These are phyloP conservation scores for Dianthus caryophyllus DNA, from an alignment of 148 eudicot genomes.

Conservation along the genomic window DNA sequence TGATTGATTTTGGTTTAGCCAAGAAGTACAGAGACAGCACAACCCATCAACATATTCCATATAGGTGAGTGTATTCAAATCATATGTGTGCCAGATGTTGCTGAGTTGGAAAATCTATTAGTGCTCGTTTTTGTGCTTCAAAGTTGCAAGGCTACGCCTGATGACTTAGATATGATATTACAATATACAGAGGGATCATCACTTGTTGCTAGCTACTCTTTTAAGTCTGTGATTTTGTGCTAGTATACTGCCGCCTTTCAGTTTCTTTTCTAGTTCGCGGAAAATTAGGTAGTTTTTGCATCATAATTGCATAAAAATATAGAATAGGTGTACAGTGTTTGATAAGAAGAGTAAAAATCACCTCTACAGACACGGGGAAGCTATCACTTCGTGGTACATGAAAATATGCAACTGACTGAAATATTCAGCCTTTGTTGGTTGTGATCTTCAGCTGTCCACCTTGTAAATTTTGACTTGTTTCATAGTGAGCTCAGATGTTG, in stretches of 20 bases:
- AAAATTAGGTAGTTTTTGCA: not conserved
- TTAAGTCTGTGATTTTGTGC: not conserved
- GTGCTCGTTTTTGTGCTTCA: not conserved
- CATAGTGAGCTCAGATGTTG: not conserved
- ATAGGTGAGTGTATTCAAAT: conserved; percentile 44
- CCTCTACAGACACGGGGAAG: not conserved
- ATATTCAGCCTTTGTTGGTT: not conserved
- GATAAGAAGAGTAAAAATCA: not conserved
- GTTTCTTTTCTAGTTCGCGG: not conserved
- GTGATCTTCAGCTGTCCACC: not conserved
- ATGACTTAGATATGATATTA: not conserved
- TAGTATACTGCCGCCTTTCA: not conserved
- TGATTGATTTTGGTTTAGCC: conserved; percentile 96
- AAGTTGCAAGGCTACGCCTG: too few species aligned
- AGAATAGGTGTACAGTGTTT: too few species aligned
- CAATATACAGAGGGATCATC: not conserved
- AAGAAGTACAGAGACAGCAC: conserved; percentile 93
- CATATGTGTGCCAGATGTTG: not conserved
- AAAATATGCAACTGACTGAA: not conserved
- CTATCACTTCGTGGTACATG: not conserved
- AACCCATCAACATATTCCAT: conserved; percentile 94
- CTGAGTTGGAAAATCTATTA: not conserved
- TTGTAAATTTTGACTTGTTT: not conserved
- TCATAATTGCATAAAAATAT: not conserved
- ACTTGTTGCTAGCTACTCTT: not conserved